phyloP scores from a whole-genome alignment of 2,329 filamentous ascomycete genomes.

The Penicillium sp. region DNA sequence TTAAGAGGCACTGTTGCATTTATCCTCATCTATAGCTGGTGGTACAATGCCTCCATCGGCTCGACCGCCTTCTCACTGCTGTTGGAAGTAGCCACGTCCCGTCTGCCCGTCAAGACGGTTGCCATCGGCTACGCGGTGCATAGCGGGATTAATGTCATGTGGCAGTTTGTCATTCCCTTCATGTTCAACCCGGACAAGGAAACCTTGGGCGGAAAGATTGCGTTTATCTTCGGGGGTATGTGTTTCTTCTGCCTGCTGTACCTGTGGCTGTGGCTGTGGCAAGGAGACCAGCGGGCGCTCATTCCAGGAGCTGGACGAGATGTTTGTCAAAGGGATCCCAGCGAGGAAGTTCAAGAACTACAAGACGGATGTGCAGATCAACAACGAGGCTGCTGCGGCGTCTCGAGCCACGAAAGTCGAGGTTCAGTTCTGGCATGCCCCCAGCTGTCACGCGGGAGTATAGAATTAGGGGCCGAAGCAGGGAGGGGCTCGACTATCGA shows the following conservation, averaged over 20 bases:
- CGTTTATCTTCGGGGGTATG: constrained; percentile 34
- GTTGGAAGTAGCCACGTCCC: constrained; percentile 15
- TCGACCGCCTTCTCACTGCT: constrained; percentile 16
- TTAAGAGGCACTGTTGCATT: constrained; percentile 17
- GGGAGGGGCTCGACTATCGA: neutral
- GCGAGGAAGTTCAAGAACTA: constrained; percentile 18
- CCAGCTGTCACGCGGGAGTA: neutral
- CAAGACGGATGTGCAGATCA: constrained; percentile 6
- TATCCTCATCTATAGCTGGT: constrained; percentile 20
- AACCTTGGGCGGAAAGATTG: constrained; percentile 34
- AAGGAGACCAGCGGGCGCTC: constrained; percentile 34
- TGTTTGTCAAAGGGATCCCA: constrained; percentile 31
- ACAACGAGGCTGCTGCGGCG: neutral
- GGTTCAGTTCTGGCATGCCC: neutral
- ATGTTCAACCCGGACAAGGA: constrained; percentile 23
- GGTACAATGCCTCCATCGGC: constrained; percentile 19
- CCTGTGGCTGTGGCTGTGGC: constrained; percentile 30
- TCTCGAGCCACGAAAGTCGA: neutral
- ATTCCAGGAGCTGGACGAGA: constrained; percentile 38
- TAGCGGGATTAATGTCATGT: constrained; percentile 14
- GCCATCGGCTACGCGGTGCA: constrained; percentile 18
- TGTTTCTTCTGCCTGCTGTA: constrained; percentile 26
- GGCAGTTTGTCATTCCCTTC: constrained; percentile 20
- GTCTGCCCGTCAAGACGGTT: constrained; percentile 18
- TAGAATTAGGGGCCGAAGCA: neutral